phyloP scores from a whole-genome alignment of 2,329 filamentous ascomycete species.

The Microcera coccophila region DNA sequence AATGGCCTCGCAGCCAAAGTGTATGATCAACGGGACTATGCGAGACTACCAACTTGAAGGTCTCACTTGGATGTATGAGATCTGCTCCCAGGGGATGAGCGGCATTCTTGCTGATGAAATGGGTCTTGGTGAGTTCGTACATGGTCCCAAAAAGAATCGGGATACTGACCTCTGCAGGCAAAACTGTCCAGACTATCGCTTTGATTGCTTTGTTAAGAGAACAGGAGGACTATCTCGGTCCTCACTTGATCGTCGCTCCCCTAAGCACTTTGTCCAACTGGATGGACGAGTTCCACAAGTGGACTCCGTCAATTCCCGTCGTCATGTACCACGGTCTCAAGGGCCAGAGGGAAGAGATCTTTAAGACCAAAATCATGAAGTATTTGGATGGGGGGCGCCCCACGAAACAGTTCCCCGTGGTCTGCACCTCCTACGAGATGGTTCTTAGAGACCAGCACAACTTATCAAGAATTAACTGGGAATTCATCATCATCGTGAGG shows the following conservation, averaged over 20 bases:
- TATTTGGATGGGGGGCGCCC: constrained; percentile 60
- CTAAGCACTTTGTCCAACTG: constrained; percentile 92
- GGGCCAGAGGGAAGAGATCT: constrained; percentile 70
- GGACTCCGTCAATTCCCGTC: constrained; percentile 85
- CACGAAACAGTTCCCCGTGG: constrained; percentile 73
- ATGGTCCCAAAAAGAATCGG: no score
- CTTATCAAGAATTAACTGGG: constrained; percentile 83
- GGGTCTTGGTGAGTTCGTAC: constrained; percentile 59
- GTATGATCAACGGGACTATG: constrained; percentile 86
- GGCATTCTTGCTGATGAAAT: constrained; percentile 93
- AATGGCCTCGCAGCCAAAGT: constrained; percentile 80
- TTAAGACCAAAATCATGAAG: constrained; percentile 65
- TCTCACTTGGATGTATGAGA: constrained; percentile 91
- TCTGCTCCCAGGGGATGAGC: constrained; percentile 74
- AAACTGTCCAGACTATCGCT: constrained; percentile 88
- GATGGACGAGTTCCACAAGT: constrained; percentile 88
- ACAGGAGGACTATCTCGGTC: constrained; percentile 75
- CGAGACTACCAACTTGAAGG: constrained; percentile 91
- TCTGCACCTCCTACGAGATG: constrained; percentile 95
- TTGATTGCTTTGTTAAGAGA: constrained; percentile 84
- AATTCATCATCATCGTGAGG: constrained; percentile 88
- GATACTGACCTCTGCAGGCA: constrained; percentile 51
- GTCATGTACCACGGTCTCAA: constrained; percentile 88
- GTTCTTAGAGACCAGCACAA: constrained; percentile 84
- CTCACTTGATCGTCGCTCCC: constrained; percentile 86